phyloP scores from a whole-genome alignment of 192 early-diverging fungal genomes.

The Funneliformis mosseae region DNA sequence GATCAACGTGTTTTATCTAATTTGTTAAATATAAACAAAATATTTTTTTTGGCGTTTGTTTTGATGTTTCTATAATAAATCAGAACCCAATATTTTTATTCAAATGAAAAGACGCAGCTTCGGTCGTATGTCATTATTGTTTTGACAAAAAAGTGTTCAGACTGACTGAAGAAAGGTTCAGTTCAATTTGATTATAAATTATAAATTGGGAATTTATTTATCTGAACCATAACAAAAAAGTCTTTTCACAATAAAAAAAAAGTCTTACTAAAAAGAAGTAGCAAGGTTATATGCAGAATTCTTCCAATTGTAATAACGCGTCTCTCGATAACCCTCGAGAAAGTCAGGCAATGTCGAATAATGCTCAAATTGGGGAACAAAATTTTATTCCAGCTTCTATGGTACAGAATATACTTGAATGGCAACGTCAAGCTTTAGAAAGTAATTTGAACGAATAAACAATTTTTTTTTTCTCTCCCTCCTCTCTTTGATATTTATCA shows the following conservation, averaged over 20 bases:
- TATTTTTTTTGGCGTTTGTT: too few relatives aligned
- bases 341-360: not conserved
- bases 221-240: not conserved
- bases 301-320: not conserved
- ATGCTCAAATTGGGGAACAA: not conserved
- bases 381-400: not conserved
- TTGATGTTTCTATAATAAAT: not conserved
- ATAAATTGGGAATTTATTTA: not conserved
- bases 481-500: not conserved
- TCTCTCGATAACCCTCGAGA: not conserved
- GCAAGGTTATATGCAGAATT: not conserved
- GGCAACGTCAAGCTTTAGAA: constrained; percentile 19
- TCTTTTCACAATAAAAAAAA: too few relatives aligned
- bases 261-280: too few relatives aligned
- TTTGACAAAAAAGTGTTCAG: not conserved
- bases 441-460: not conserved
- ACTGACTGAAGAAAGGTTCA: not conserved
- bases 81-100: not conserved
- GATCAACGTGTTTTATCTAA: too few relatives aligned
- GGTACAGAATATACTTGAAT: constrained; percentile 16
- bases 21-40: too few relatives aligned
- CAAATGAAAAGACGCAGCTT: not conserved
- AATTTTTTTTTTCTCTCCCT: not conserved
- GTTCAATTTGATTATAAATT: not conserved
- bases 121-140: not conserved